Evolutionary conservation across 805 yeast species (phyloP).

Genomic region (Blastobotrys americana): DNA sequence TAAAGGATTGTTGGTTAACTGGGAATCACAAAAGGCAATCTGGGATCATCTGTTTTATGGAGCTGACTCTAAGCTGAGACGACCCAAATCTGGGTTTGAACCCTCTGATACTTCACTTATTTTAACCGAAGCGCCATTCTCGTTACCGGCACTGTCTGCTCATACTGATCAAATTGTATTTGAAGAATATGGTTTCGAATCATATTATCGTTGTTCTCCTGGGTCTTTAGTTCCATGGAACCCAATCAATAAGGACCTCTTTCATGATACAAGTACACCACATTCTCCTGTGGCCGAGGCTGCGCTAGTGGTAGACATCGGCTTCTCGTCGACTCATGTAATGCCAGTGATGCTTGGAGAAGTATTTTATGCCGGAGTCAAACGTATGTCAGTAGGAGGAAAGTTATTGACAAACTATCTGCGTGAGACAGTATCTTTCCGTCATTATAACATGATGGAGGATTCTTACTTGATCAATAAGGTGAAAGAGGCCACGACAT

Average conservation of each 20-base stretch:
- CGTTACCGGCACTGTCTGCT: slow-evolving; percentile 71
- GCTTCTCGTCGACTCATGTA: slow-evolving; percentile 81
- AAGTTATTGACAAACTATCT: slow-evolving; percentile 72
- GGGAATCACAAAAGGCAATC: slow-evolving; percentile 82
- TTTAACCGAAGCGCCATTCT: slow-evolving; percentile 73
- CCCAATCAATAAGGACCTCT: slow-evolving; percentile 26
- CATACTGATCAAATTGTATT: slow-evolving; percentile 87
- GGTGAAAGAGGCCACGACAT: slow-evolving; percentile 72
- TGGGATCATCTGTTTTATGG: slow-evolving; percentile 78
- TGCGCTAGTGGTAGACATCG: slow-evolving; percentile 77
- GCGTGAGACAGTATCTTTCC: slow-evolving; percentile 75
- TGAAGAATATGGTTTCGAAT: slow-evolving; percentile 82
- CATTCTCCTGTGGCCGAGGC: slow-evolving; percentile 42
- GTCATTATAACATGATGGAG: slow-evolving; percentile 90
- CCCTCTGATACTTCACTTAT: slow-evolving; percentile 51
- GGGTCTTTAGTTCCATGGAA: slow-evolving; percentile 50
- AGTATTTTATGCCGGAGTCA: slow-evolving; percentile 68
- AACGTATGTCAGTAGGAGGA: slow-evolving; percentile 82
- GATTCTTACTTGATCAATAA: slow-evolving; percentile 79
- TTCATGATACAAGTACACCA: slow-evolving; percentile 17
- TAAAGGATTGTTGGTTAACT: slow-evolving; percentile 78
- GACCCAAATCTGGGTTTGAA: slow-evolving; percentile 21
- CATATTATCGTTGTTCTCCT: slow-evolving; percentile 58
- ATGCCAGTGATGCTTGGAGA: slow-evolving; percentile 77
- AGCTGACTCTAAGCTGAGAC: slow-evolving; percentile 29